These are phyloP conservation scores for Diutina catenulata DNA, from an alignment of 1,139 yeast species.

Conservation along the genomic window DNA sequence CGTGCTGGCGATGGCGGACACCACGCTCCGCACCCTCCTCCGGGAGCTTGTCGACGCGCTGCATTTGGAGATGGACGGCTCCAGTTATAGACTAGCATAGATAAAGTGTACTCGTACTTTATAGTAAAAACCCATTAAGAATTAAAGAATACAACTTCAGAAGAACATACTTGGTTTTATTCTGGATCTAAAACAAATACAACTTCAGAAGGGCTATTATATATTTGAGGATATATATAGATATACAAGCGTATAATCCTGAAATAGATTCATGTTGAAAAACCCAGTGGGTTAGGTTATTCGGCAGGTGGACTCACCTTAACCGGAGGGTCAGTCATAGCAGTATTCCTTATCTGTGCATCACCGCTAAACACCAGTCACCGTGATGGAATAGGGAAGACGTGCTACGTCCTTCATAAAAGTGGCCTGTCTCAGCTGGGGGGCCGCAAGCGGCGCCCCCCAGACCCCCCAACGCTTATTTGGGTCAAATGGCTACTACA, in stretches of 20 bases:
- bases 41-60: conserved; percentile 12
- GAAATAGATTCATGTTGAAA: conserved; percentile 19
- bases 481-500: too few species aligned
- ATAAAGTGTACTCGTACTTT: too few species aligned
- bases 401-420: too few species aligned
- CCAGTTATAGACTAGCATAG: conserved; percentile 11
- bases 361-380: too few species aligned
- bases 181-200: conserved; percentile 7
- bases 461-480: too few species aligned
- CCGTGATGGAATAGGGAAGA: too few species aligned
- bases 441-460: too few species aligned
- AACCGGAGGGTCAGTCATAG: too few species aligned
- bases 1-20: conserved; percentile 7
- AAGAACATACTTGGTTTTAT: conserved; percentile 11
- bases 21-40: conserved; percentile 10
- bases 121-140: neutral
- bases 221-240: too few species aligned
- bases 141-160: conserved; percentile 9
- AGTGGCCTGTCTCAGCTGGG: too few species aligned
- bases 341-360: too few species aligned
- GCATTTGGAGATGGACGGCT: conserved; percentile 10
- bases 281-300: neutral
- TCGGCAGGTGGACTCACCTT: too few species aligned
- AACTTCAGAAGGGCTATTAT: neutral
- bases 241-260: conserved; percentile 30